Percentiles rank a stretch among this genome's conserved stretches.
phyloP scores from a whole-genome alignment of 352 stramenopile species.

The Globisporangium lucens region DNA sequence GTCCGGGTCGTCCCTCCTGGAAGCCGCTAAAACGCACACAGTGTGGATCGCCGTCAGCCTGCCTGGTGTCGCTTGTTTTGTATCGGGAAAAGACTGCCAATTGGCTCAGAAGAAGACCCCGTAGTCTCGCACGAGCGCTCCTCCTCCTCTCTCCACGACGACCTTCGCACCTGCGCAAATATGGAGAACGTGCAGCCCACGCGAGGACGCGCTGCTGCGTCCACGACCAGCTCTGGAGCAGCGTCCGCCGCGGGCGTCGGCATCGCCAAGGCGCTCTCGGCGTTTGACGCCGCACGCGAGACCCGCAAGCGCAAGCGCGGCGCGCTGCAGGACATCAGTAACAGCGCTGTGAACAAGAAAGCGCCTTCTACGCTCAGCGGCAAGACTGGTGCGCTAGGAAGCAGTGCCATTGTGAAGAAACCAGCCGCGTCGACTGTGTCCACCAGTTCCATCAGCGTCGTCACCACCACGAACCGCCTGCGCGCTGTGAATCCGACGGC shows the following conservation, averaged over 20 bases:
- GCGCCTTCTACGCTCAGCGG: slow-evolving; percentile 14
- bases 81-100: slow-evolving; percentile 15
- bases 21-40: not conserved
- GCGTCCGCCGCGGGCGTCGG: not conserved
- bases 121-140: not conserved
- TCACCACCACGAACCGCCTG: slow-evolving; percentile 17
- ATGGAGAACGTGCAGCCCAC: slow-evolving; percentile 21
- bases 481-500: slow-evolving; percentile 8
- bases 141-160: slow-evolving; percentile 14
- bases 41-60: not conserved
- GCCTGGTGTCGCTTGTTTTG: slow-evolving; percentile 9
- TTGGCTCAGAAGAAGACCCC: not conserved
- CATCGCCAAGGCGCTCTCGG: slow-evolving; percentile 18
- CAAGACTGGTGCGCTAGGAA: slow-evolving; percentile 16
- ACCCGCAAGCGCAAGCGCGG: slow-evolving; percentile 75
- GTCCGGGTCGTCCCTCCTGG: slow-evolving; percentile 22
- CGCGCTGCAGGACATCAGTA: slow-evolving; percentile 81
- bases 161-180: not conserved
- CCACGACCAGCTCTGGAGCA: not conserved
- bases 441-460: slow-evolving; percentile 15
- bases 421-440: not conserved
- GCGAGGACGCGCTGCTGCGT: not conserved
- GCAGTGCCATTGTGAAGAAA: slow-evolving; percentile 21
- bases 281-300: slow-evolving; percentile 22
- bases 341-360: slow-evolving; percentile 43